Conservation (phyloP, 129 eudicot species). For the Pseudognaphalium luteoalbum region DNA sequence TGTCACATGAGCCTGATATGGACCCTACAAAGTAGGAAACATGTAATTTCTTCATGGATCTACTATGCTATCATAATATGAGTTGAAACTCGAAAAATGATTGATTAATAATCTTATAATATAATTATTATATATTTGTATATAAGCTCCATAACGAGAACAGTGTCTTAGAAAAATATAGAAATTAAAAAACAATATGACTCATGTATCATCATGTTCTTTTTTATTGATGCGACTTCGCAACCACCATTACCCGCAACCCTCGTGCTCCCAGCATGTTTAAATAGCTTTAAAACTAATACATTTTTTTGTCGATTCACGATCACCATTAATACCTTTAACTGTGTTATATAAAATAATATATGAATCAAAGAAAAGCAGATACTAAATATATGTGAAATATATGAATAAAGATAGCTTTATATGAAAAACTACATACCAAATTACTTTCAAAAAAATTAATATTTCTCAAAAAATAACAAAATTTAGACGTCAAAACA, state of each 20-base stretch:
- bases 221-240: constrained; percentile 41
- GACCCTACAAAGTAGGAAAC: constrained; percentile 40
- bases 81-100: constrained; percentile 17
- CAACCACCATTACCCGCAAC: constrained; percentile 50
- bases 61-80: constrained; percentile 30
- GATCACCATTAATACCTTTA: constrained; percentile 23
- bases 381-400: neutral
- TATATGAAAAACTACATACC: neutral
- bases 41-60: constrained; percentile 38
- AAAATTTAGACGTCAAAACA: too few relatives aligned
- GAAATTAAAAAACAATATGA: constrained; percentile 26
- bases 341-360: neutral
- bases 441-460: neutral
- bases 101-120: neutral
- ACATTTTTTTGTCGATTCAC: constrained; percentile 31
- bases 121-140: constrained; percentile 22
- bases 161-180: constrained; percentile 18
- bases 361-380: neutral
- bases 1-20: constrained; percentile 39
- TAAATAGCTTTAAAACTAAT: constrained; percentile 20
- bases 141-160: constrained; percentile 23
- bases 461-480: neutral
- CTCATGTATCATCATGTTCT: constrained; percentile 38
- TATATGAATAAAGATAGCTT: neutral
- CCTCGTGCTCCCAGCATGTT: constrained; percentile 40